These are phyloP conservation scores for Candida endomychidarum DNA, from an alignment of 805 yeast species.

Conservation along the genomic window DNA sequence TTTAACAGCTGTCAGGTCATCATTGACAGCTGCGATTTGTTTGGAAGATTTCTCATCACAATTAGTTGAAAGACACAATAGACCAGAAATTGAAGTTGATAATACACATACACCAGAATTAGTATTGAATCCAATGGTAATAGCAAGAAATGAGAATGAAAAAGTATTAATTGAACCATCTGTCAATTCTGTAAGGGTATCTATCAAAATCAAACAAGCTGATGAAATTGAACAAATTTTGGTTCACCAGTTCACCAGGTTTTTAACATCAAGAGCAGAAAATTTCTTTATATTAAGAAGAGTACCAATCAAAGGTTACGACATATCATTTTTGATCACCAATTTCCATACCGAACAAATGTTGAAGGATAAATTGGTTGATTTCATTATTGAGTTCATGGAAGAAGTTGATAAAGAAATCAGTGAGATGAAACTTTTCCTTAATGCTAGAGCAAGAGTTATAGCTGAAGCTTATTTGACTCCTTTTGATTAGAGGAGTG, in stretches of 20 bases:
- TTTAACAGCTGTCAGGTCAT: constrained; percentile 86
- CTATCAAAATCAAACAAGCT: constrained; percentile 92
- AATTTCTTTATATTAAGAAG: constrained; percentile 89
- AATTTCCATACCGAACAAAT: constrained; percentile 93
- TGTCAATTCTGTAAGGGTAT: constrained; percentile 86
- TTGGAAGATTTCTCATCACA: constrained; percentile 94
- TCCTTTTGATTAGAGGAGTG: constrained; percentile 63
- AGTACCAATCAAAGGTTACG: constrained; percentile 86
- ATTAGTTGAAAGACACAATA: constrained; percentile 92
- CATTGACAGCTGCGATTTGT: constrained; percentile 90
- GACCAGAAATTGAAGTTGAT: constrained; percentile 91
- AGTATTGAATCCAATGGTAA: constrained; percentile 81
- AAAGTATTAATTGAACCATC: constrained; percentile 90
- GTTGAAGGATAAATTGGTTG: constrained; percentile 93
- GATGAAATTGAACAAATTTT: constrained; percentile 95
- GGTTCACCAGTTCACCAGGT: constrained; percentile 92
- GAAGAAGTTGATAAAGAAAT: constrained; percentile 98
- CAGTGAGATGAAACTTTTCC: constrained; percentile 94
- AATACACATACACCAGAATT: constrained; percentile 74
- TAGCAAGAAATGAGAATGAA: constrained; percentile 92
- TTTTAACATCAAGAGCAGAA: constrained; percentile 94
- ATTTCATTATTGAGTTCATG: constrained; percentile 97
- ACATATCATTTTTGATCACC: constrained; percentile 88
- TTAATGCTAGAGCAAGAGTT: constrained; percentile 96
- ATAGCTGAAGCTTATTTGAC: constrained; percentile 95